phyloP scores from a whole-genome alignment of 495 filamentous ascomycete genomes.

The Apiosordaria backusii region DNA sequence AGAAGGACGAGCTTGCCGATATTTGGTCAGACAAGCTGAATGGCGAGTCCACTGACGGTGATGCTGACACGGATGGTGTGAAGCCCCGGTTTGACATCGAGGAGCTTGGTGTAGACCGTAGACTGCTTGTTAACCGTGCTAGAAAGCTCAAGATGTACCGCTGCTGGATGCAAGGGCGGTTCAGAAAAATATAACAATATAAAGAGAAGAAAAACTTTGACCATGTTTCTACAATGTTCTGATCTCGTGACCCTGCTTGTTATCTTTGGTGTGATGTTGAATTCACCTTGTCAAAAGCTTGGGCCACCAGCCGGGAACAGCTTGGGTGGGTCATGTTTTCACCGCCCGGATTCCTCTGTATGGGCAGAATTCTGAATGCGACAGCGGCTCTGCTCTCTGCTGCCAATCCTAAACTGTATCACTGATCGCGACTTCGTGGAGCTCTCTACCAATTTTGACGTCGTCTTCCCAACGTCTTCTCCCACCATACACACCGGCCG shows the following conservation, averaged over 20 bases:
- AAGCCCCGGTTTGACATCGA: conserved; percentile 60
- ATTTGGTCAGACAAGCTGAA: conserved; percentile 63
- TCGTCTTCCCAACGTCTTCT: neutral
- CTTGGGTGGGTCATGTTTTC: conserved; percentile 4
- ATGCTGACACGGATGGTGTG: conserved; percentile 24
- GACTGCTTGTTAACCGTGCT: conserved; percentile 88
- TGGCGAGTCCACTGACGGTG: conserved; percentile 20
- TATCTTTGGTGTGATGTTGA: neutral
- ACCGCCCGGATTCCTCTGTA: conserved; percentile 11
- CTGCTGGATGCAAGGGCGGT: conserved; percentile 92
- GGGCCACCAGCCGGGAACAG: neutral
- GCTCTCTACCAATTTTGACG: neutral
- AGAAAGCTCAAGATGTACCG: conserved; percentile 95
- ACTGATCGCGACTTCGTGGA: conserved; percentile 2
- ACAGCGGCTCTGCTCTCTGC: conserved; percentile 11
- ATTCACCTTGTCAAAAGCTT: neutral
- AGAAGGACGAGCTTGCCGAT: conserved; percentile 69
- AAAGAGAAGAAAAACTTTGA: conserved; percentile 5
- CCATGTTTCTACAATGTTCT: neutral
- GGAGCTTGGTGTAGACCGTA: conserved; percentile 75
- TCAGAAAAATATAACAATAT: conserved; percentile 61
- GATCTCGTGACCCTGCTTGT: neutral
- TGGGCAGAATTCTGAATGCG: conserved; percentile 19
- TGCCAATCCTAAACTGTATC: neutral
- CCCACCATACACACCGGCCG: neutral